phyloP scores from a whole-genome alignment of 306 rosid species.

The Arachis hypogaea region DNA sequence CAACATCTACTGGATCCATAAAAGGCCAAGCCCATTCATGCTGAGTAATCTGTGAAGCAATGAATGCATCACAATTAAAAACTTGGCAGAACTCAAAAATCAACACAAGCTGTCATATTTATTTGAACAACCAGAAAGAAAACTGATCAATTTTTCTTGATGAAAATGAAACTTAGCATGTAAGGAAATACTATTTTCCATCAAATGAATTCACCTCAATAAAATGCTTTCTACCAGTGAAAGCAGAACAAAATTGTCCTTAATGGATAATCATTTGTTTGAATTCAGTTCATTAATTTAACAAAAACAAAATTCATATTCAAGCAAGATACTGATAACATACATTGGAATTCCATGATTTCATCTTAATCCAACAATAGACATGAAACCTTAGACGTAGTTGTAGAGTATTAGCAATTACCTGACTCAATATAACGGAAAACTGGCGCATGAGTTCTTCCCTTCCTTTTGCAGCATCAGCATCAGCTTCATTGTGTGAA shows the following conservation, averaged over 20 bases:
- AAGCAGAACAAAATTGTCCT: neutral
- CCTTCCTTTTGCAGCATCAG: slow-evolving; percentile 63
- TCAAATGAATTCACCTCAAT: neutral
- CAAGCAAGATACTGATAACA: slow-evolving; percentile 3
- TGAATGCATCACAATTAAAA: slow-evolving; percentile 6
- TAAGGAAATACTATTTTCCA: neutral
- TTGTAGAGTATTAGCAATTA: slow-evolving; percentile 29
- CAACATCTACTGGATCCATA: slow-evolving; percentile 86
- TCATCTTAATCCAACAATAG: slow-evolving; percentile 22
- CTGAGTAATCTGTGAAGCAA: slow-evolving; percentile 64
- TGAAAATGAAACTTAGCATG: neutral
- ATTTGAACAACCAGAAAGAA: neutral
- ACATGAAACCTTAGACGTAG: neutral
- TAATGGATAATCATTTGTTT: slow-evolving; percentile 5
- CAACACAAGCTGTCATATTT: slow-evolving; percentile 5
- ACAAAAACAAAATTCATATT: neutral
- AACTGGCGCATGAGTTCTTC: slow-evolving; percentile 73
- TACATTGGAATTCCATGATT: neutral
- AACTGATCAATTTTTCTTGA: neutral
- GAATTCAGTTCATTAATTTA: slow-evolving; percentile 12
- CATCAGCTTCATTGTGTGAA: slow-evolving; percentile 57
- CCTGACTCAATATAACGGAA: slow-evolving; percentile 70
- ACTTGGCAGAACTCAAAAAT: slow-evolving; percentile 4
- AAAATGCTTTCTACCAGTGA: slow-evolving; percentile 2
- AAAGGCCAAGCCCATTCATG: slow-evolving; percentile 79